phyloP scores from a whole-genome alignment of 352 stramenopile species.

The Albugo laibachii region DNA sequence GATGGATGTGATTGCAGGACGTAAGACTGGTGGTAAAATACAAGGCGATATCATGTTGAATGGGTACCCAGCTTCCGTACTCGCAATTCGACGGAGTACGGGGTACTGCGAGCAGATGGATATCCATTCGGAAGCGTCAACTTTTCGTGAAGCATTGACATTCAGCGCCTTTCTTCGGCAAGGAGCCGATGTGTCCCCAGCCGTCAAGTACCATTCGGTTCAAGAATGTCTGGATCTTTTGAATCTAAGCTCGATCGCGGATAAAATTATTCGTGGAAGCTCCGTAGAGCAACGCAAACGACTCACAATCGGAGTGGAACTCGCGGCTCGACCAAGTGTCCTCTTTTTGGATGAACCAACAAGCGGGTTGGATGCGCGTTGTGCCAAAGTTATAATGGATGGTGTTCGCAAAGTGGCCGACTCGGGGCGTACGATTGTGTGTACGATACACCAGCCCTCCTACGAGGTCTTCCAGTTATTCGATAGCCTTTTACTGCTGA shows the following conservation, averaged over 20 bases:
- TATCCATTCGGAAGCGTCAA: conserved; percentile 76
- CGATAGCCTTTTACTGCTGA: conserved; percentile 64
- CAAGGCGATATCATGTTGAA: conserved; percentile 54
- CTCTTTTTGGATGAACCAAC: conserved; percentile 83
- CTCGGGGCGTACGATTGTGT: conserved; percentile 60
- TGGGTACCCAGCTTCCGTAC: conserved; percentile 23
- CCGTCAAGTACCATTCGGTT: conserved; percentile 23
- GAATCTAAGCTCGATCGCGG: conserved; percentile 20
- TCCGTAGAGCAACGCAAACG: conserved; percentile 45
- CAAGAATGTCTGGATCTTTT: conserved; percentile 33
- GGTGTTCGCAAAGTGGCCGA: conserved; percentile 72
- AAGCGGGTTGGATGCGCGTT: conserved; percentile 71
- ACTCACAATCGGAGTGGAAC: conserved; percentile 74
- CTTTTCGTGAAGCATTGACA: conserved; percentile 74
- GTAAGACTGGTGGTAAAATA: conserved; percentile 55
- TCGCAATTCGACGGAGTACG: conserved; percentile 1
- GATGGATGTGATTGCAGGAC: conserved; percentile 70
- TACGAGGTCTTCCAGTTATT: conserved; percentile 80
- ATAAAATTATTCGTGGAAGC: conserved; percentile 32
- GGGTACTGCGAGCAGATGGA: conserved; percentile 77
- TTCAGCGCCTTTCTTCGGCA: conserved; percentile 78
- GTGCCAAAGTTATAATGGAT: conserved; percentile 73
- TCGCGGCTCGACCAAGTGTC: conserved; percentile 67
- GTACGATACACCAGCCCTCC: conserved; percentile 85
- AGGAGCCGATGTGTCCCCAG: conserved; percentile 9